A percentile compares a stretch with the other conserved stretches of the same genome.
These are phyloP conservation scores for Talaromyces sp. DNA, from an alignment of 2,329 filamentous ascomycete species.

Conservation along the genomic window DNA sequence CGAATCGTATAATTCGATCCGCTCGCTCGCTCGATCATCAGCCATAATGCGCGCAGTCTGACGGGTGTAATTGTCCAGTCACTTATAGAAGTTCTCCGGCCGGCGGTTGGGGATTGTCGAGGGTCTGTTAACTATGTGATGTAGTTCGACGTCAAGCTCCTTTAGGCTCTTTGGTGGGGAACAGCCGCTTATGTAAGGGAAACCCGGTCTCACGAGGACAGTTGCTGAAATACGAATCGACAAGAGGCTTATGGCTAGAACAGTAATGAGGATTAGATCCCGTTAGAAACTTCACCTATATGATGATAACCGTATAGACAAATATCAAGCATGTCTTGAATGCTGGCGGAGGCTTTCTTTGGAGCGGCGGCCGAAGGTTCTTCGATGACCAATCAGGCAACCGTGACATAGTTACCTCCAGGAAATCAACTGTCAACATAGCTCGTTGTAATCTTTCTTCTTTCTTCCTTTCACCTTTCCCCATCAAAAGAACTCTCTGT, in stretches of 20 bases:
- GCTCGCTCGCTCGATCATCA: slow-evolving; percentile 26
- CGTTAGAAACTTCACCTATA: neutral
- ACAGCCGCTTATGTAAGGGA: slow-evolving; percentile 7
- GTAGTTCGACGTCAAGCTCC: slow-evolving; percentile 3
- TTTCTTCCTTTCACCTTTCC: neutral
- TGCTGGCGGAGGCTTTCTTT: neutral
- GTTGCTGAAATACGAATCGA: neutral
- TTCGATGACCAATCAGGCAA: slow-evolving; percentile 31
- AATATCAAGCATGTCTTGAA: neutral
- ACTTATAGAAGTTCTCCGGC: neutral
- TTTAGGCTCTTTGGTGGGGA: slow-evolving; percentile 5
- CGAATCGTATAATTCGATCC: slow-evolving; percentile 40
- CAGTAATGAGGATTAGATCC: too few species aligned
- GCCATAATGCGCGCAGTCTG: slow-evolving; percentile 26
- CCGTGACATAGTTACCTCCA: slow-evolving; percentile 30
- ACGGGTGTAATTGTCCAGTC: neutral
- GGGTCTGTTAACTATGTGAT: slow-evolving; percentile 10
- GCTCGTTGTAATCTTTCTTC: slow-evolving; percentile 3
- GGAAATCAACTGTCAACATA: slow-evolving; percentile 3
- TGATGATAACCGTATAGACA: neutral
- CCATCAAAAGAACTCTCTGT: neutral
- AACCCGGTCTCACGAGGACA: neutral
- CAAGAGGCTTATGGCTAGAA: neutral
- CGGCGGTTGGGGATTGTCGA: slow-evolving; percentile 8
- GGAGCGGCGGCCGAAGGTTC: slow-evolving; percentile 16